These are phyloP conservation scores for Pseudopithomyces chartarum DNA, from an alignment of 2,329 filamentous ascomycete species.

Conservation along the genomic window DNA sequence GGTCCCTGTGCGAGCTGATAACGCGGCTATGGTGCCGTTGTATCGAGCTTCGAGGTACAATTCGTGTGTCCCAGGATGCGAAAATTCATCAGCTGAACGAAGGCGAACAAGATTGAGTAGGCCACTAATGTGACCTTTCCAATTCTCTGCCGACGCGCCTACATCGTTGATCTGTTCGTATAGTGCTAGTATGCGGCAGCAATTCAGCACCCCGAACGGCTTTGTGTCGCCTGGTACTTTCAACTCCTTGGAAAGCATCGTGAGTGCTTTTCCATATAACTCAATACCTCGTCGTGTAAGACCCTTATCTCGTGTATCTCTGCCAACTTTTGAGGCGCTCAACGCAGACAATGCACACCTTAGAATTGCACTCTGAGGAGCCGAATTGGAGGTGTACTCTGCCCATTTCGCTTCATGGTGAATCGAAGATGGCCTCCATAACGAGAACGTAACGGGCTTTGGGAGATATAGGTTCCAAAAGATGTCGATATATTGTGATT, in stretches of 20 bases:
- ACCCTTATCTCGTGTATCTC: slow-evolving; percentile 5
- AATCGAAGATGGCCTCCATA: background rate
- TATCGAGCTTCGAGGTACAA: slow-evolving; percentile 15
- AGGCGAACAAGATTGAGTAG: slow-evolving; percentile 10
- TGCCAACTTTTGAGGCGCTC: slow-evolving; percentile 15
- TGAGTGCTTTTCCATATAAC: slow-evolving; percentile 16
- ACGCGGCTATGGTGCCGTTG: slow-evolving; percentile 11
- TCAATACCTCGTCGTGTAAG: slow-evolving; percentile 14
- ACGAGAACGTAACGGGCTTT: background rate
- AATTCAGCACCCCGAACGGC: slow-evolving; percentile 7
- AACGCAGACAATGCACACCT: slow-evolving; percentile 18
- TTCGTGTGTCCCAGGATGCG: slow-evolving; percentile 3
- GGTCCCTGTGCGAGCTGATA: slow-evolving; percentile 10
- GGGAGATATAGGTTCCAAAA: slow-evolving; percentile 14
- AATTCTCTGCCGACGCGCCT: slow-evolving; percentile 9
- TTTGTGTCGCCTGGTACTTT: background rate
- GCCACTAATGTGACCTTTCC: slow-evolving; percentile 16
- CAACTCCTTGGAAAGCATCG: slow-evolving; percentile 1
- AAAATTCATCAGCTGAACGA: slow-evolving; percentile 8
- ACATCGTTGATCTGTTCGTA: slow-evolving; percentile 17
- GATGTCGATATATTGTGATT: slow-evolving; percentile 8
- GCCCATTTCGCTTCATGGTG: background rate
- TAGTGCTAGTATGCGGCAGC: slow-evolving; percentile 15
- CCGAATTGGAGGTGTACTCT: background rate
- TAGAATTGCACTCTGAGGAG: slow-evolving; percentile 8